These are phyloP conservation scores for Suillus subalutaceus DNA, from an alignment of 768 basidiomycete species.

Conservation along the genomic window DNA sequence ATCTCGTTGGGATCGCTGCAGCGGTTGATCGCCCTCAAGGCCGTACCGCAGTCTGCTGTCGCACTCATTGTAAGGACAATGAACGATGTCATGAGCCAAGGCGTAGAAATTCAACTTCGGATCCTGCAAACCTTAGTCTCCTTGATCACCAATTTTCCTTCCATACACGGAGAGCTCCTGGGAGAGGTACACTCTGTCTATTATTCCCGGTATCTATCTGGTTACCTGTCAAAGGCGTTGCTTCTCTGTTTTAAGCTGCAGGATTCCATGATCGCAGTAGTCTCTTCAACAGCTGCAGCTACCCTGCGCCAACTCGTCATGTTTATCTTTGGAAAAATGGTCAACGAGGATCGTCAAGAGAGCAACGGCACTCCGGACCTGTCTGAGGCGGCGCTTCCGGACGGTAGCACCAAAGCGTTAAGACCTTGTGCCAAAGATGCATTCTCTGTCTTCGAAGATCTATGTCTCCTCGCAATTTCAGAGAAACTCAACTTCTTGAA, in stretches of 20 bases:
- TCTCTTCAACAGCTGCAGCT: slow-evolving; percentile 95
- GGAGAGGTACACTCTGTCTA: slow-evolving; percentile 64
- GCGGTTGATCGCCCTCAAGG: slow-evolving; percentile 83
- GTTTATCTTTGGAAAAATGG: slow-evolving; percentile 96
- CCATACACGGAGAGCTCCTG: slow-evolving; percentile 76
- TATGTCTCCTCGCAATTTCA: slow-evolving; percentile 85
- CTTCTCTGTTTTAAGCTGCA: slow-evolving; percentile 95
- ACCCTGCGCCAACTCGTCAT: slow-evolving; percentile 95
- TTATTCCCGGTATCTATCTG: too few species aligned
- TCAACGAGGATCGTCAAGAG: slow-evolving; percentile 66
- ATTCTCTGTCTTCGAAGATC: slow-evolving; percentile 87
- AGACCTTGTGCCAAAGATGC: slow-evolving; percentile 82
- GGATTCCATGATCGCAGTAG: slow-evolving; percentile 93
- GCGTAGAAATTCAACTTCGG: slow-evolving; percentile 94
- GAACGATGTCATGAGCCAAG: slow-evolving; percentile 86
- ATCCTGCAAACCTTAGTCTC: slow-evolving; percentile 92
- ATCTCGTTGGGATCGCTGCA: slow-evolving; percentile 91
- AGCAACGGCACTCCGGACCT: slow-evolving; percentile 17
- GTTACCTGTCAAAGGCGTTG: slow-evolving; percentile 57
- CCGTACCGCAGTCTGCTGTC: slow-evolving; percentile 79
- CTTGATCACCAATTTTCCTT: slow-evolving; percentile 85
- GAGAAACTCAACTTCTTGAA: slow-evolving; percentile 82
- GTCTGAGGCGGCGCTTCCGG: slow-evolving; percentile 57
- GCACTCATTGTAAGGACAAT: slow-evolving; percentile 82
- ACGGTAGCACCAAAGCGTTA: slow-evolving; percentile 64